phyloP scores from a whole-genome alignment of 495 filamentous ascomycete species.

The Penicillium dipodomyicola region DNA sequence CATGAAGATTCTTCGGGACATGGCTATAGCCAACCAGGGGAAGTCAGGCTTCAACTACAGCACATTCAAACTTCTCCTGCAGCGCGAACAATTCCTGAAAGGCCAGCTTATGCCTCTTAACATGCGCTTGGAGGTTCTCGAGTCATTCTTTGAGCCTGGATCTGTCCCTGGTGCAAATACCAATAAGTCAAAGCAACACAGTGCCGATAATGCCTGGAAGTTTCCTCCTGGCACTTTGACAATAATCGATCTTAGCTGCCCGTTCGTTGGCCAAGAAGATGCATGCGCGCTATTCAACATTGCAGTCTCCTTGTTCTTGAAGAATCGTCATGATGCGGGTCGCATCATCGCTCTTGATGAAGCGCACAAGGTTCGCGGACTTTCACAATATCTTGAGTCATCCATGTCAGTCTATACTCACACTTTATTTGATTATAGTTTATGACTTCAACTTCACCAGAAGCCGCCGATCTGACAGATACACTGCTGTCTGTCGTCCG shows the following conservation, averaged over 20 bases:
- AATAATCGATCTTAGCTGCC: conserved; percentile 73
- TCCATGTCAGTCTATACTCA: not conserved
- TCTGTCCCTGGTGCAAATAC: conserved; percentile 11
- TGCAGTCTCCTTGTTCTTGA: conserved; percentile 59
- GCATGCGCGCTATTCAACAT: conserved; percentile 72
- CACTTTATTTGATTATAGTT: conserved; percentile 32
- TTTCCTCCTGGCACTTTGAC: conserved; percentile 57
- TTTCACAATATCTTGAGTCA: too few relatives aligned
- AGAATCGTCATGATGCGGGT: conserved; percentile 41
- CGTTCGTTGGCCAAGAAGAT: conserved; percentile 62
- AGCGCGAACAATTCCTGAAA: conserved; percentile 22
- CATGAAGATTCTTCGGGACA: conserved; percentile 53
- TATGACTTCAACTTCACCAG: conserved; percentile 40
- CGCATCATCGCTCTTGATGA: conserved; percentile 58
- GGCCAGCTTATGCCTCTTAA: conserved; percentile 28
- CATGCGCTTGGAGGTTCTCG: conserved; percentile 42
- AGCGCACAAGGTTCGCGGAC: conserved; percentile 51
- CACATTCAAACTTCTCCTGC: conserved; percentile 35
- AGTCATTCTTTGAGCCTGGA: conserved; percentile 41
- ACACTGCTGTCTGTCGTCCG: conserved; percentile 63
- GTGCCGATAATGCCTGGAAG: not conserved
- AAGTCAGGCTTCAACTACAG: conserved; percentile 51
- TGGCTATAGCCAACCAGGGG: conserved; percentile 48
- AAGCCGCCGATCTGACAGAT: conserved; percentile 56
- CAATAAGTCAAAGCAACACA: not conserved